Evolutionary conservation across 805 yeast genomes (phyloP), one percentile per base, ranked within the genome.

Genomic region (Candida maltosa): DNA sequence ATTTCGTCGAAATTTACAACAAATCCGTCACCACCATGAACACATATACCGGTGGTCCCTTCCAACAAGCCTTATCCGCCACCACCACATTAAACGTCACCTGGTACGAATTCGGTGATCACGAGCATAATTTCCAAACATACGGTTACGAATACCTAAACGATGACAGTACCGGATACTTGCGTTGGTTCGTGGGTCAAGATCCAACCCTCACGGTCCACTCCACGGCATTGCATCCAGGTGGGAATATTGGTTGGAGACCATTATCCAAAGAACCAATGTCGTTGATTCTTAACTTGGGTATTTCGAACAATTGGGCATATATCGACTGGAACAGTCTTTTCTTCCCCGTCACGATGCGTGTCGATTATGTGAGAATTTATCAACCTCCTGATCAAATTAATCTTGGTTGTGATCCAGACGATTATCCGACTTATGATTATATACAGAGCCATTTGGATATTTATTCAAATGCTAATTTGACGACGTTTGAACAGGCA

Each of bases 251-350:
- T 45, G 93, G 78, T 26, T 78, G 83, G 83, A 78, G 97, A 60
- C 62, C 75, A 45, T 75, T 91, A 19, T 71, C 93, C 16, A 82
- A 83, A 56, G 98, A 91, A 55, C 97, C 97, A 45, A 88, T 91
- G 97, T 74, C 95, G 2, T 73, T 91, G 41, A 63, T 91, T 45
- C 52, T 91, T 70, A 91, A 91, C 58, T 62, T 91, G 63, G 98
- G 96, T 70, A 65, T 91, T 35, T 89, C 97, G 11, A 83, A 81
- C 51, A 83, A 79, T 41, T 91, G 97, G 97, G 86, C 93, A 6
- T 87, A 85, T 58, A 91, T 91, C 42, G 91, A 88, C 62, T 91
- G 96, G 96, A 77, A 79, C 29, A 67, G 79, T 4, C 66, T 88
- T 40, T 62, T 62, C 30, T 91, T 91, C 75, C 98, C 98, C 2